Evolutionary conservation across 805 yeast species (phyloP), one percentile per base, ranked within the genome.

Genomic region (Allodekkera sacchari): DNA sequence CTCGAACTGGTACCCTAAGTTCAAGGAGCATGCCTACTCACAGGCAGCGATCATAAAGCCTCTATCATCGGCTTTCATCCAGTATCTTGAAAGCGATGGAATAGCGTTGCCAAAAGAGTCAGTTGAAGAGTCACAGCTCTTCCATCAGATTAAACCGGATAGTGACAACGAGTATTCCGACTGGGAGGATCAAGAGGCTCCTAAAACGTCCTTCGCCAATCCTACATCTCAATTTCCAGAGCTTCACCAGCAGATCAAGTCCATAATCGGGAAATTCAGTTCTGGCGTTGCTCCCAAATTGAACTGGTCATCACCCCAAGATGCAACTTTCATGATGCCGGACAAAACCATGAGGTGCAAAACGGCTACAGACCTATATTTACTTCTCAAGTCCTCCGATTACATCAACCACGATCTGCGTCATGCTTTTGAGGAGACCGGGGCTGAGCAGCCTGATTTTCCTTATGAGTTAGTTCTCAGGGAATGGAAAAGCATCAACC

Each of bases 301-400:
- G 44, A 92, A 92, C 61, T 92, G 98, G 98, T 85, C 96, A 1
- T 82, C 96, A 2, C 98, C 99, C 1, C 79, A 77, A 49, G 99
- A 92, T 57, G 83, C 97, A 2, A 71, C 77, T 0, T 92, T 97
- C 98, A 89, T 92, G 14, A 59, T 82, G 47, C 68, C 92, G 3
- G 75, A 81, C 20, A 83, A 84, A 46, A 68, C 83, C 3, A 70
- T 81, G 68, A 69, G 73, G 47, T 88, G 97, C 48, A 63, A 59
- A 11, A 68, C 67, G 20, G 74, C 80, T 0, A 68, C 77, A 23
- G 99, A 92, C 42, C 58, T 92, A 0, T 92, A 87, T 41, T 53
- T 92, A 29, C 56, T 92, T 7, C 57, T 92, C 32, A 89, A 89
- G 47, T 76, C 95, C 1, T 84, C 96, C 0, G 88, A 83, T 47